Conservation (phyloP, 75 land plant species). For the Cryptomeria japonica region DNA sequence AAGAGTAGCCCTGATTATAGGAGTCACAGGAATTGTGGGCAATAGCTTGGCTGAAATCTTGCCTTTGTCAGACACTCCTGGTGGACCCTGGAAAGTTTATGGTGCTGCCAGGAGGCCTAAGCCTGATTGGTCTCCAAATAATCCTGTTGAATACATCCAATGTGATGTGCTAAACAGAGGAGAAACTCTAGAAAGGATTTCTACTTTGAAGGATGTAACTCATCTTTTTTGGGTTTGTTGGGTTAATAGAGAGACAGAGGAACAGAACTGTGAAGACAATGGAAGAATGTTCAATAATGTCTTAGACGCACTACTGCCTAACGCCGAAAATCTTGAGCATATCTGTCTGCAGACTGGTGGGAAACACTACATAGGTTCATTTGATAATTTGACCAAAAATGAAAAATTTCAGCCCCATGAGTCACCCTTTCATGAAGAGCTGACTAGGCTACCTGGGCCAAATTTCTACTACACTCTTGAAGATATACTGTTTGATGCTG, state of each 20-base stretch:
- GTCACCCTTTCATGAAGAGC: conserved; percentile 65
- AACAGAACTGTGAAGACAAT: conserved; percentile 41
- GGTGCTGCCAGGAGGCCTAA: conserved; percentile 58
- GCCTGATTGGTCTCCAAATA: conserved; percentile 18
- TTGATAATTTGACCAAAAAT: conserved; percentile 19
- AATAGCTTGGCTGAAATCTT: conserved; percentile 69
- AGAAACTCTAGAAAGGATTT: conserved; percentile 49
- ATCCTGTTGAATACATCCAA: conserved; percentile 43
- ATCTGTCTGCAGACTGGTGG: conserved; percentile 74
- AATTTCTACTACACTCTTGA: conserved; percentile 75
- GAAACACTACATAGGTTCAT: conserved; percentile 78
- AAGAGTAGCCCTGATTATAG: conserved; percentile 48
- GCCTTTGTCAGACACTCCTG: conserved; percentile 61
- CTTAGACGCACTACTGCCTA: conserved; percentile 56
- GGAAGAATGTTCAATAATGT: conserved; percentile 61
- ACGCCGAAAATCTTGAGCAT: conserved; percentile 59
- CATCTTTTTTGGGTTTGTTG: conserved; percentile 80
- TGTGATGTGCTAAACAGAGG: conserved; percentile 53
- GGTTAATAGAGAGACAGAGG: conserved; percentile 40
- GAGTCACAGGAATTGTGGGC: conserved; percentile 81
- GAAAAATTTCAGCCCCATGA: conserved; percentile 36
- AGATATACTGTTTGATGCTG: conserved; percentile 52
- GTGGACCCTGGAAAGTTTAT: conserved; percentile 82
- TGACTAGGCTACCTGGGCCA: conserved; percentile 54
- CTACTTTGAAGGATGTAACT: conserved; percentile 66